Evolutionary conservation across 176 grass and related monocot genomes (phyloP), one percentile per base, ranked within the genome.

Genomic region (Eleusine indica): DNA sequence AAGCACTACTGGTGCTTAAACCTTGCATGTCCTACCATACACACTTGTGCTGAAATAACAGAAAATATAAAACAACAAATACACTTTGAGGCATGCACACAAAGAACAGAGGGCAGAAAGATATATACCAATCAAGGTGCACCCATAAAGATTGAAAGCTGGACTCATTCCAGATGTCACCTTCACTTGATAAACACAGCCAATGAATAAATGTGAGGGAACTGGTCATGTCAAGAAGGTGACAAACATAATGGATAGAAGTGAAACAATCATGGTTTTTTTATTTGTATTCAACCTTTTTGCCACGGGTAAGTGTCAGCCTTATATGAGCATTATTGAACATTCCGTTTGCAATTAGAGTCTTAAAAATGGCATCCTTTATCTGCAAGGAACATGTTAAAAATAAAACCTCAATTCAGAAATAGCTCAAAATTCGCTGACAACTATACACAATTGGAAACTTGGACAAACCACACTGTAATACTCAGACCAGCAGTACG

Each of bases 131-230:
- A 98, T 98, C 75, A 98, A 88, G 73, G 70, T 79, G 75, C 96
- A 98, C 9, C 96, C 96, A 91, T 98, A 95, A 53, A 98, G 89
- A 88, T 98, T 98, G 83, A 98, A 98, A 71, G 80, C 80, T 53
- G 93, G 96, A 88, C 96, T 98, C 96, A 98, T 95, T 71, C 93
- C 96, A 78, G 96, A 98, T 88, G 96, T 98, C 74, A 98, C 96
- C 96, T 95, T 79, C 66, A 87, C 72, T 78, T 81, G 86, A 67
- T 52, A 35, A 66, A 80, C 64, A 81, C 15, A 79, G 44, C 28
- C 52, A 79, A 52, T 85, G 58, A 69, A 81, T 65, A 82, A 82
- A 72, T 84, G 62, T 67, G 38, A 79, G 29, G 1, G 39, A 79
- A 43, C 71, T 70, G n/a, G 35, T 65, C 1, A 30, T 60, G 15